Evolutionary conservation across 768 basidiomycete genomes (phyloP).

Genomic region (Suillus bovinus): DNA sequence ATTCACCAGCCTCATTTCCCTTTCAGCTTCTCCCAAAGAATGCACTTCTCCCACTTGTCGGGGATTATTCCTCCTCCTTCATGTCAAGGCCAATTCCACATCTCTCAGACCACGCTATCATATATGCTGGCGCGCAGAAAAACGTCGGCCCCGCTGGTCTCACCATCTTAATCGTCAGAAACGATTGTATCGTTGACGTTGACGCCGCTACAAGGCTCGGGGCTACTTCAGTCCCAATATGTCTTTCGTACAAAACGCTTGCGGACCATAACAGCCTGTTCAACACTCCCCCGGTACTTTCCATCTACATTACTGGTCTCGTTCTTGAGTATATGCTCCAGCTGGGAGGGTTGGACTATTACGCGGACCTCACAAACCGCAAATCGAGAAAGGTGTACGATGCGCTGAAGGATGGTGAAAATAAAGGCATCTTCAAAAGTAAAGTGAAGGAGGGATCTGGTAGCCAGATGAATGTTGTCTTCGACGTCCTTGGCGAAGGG

Average conservation of each 20-base stretch:
- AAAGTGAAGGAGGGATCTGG: constrained; percentile 75
- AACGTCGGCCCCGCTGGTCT: constrained; percentile 95
- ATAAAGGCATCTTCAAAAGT: constrained; percentile 63
- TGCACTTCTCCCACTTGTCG: constrained; percentile 79
- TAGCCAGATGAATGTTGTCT: constrained; percentile 97
- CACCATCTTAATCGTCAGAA: constrained; percentile 90
- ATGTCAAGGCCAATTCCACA: constrained; percentile 91
- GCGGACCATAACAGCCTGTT: constrained; percentile 77
- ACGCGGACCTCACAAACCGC: constrained; percentile 61
- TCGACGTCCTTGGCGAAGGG: constrained; percentile 73
- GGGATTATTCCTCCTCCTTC: constrained; percentile 95
- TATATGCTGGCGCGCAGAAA: constrained; percentile 98
- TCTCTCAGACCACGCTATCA: constrained; percentile 87
- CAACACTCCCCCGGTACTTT: constrained; percentile 91
- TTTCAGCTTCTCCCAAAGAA: constrained; percentile 66
- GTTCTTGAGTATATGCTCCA: constrained; percentile 72
- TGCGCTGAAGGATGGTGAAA: constrained; percentile 68
- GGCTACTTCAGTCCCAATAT: constrained; percentile 72
- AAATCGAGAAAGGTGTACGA: constrained; percentile 82
- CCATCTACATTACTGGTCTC: constrained; percentile 88
- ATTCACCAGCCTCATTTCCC: constrained; percentile 70
- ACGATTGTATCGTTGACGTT: constrained; percentile 91
- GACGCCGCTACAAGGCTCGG: constrained; percentile 76
- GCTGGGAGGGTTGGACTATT: constrained; percentile 65
- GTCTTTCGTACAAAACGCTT: constrained; percentile 80